Base-by-base conservation (phyloP, 2,329 filamentous ascomycete genomes). In the Allantophomopsis lycopodina region DNA sequence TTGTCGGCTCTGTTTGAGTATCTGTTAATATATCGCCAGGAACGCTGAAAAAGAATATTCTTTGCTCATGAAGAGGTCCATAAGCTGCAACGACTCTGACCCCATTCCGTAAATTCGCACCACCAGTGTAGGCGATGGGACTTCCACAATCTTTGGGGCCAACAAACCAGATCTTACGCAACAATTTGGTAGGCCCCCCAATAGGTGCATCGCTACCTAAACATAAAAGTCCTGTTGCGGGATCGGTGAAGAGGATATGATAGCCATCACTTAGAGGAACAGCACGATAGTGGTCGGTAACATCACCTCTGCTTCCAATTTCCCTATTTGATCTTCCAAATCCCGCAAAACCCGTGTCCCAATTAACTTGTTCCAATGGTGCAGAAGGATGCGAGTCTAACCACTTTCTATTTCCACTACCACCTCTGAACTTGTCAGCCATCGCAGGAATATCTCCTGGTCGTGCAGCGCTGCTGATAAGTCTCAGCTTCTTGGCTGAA, bases 241-340 rank as follows among this genome's bases (percentile, higher is more conserved):
- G 75, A 50, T 82, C 76, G 6, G 73, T 73, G 52, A 79, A 82
- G 5, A 82, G 56, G 30, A 83, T 62, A 47, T 82, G 75, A 41
- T 70, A 60, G 2, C 77, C 76, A 52, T 83, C 79, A 44, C 73
- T 77, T 32, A 83, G 54, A 3, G 79, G 77, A 11, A 79, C 58
- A 2, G 76, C 76, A 35, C 68, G 69, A 48, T 76, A 79, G 48
- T 81, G 74, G 49, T 80, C 74, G 28, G 66, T 53, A 30, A 39
- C 44, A 36, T 57, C 50, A 20, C 43, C 44, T 10, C 46, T 32
- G 12, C 21, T 21, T 15, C 50, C 46, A 7, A 36, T 28, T 44
- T 42, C 15, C 41, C 43, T 38, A 14, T 13, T 34, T 11, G 16
- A 8, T 17, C 32, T 34, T 8, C 32, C 32, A 17, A 34, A 17